phyloP scores from a whole-genome alignment of 768 basidiomycete species.

The Kwoniella europaea region DNA sequence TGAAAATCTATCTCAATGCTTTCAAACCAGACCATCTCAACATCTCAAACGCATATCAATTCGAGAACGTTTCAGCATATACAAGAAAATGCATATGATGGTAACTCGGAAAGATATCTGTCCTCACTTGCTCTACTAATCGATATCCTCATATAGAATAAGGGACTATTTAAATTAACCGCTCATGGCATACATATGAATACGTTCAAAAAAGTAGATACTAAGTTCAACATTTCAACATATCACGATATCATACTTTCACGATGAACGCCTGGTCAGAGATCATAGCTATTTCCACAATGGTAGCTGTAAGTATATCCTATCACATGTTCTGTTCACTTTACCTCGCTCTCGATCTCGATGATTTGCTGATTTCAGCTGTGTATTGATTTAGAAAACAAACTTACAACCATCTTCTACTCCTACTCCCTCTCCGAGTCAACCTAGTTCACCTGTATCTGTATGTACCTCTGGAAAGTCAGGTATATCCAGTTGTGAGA shows the following conservation, averaged over 20 bases:
- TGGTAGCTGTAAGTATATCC: conserved; percentile 1
- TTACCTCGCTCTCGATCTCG: too few species aligned
- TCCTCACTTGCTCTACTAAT: too few species aligned
- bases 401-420: neutral
- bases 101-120: too few species aligned
- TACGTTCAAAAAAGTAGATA: too few species aligned
- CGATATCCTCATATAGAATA: too few species aligned
- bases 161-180: too few species aligned
- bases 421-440: neutral
- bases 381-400: neutral
- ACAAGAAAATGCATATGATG: too few species aligned
- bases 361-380: neutral
- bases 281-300: neutral
- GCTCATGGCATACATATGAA: too few species aligned
- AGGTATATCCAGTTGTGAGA: neutral
- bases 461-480: neutral
- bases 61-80: too few species aligned
- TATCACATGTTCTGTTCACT: too few species aligned
- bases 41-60: too few species aligned
- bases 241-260: neutral
- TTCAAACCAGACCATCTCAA: neutral
- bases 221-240: too few species aligned
- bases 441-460: neutral
- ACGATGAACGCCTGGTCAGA: conserved; percentile 5
- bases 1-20: neutral